Evolutionary conservation across 768 basidiomycete species (phyloP).

Genomic region (Boletus rufocinnamomeus): DNA sequence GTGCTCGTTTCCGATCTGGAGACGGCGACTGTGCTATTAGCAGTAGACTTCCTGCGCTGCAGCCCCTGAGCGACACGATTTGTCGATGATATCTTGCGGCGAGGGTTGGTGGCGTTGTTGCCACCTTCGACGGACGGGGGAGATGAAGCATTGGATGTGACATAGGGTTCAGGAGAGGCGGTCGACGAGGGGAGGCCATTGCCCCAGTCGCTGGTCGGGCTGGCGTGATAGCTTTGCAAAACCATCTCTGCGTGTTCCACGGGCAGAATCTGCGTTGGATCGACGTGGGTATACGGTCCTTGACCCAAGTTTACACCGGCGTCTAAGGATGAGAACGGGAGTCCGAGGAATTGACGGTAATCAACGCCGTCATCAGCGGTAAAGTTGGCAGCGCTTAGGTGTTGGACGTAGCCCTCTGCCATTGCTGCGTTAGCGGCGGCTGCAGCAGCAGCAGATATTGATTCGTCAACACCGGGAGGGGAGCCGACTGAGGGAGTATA

Average conservation of each 20-base stretch:
- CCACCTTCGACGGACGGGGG: conserved; percentile 66
- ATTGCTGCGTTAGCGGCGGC: conserved; percentile 69
- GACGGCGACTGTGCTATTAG: conserved; percentile 25
- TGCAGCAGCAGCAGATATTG: conserved; percentile 64
- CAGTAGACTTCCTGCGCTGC: conserved; percentile 52
- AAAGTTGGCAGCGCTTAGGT: conserved; percentile 51
- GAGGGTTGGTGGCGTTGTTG: conserved; percentile 31
- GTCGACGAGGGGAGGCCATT: conserved; percentile 69
- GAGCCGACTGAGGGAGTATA: conserved; percentile 41
- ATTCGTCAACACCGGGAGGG: conserved; percentile 41
- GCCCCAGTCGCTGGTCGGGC: conserved; percentile 83
- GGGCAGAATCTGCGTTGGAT: conserved; percentile 86
- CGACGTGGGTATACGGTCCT: conserved; percentile 75
- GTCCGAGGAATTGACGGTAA: conserved; percentile 62
- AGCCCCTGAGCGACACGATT: conserved; percentile 61
- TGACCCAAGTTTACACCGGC: conserved; percentile 41
- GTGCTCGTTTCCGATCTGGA: conserved; percentile 65
- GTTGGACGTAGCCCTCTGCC: conserved; percentile 71
- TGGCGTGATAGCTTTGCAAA: conserved; percentile 62
- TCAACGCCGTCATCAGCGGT: conserved; percentile 61
- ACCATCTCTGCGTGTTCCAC: conserved; percentile 43
- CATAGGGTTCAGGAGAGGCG: conserved; percentile 76
- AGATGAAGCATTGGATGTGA: conserved; percentile 68
- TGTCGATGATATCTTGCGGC: conserved; percentile 65
- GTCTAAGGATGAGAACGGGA: conserved; percentile 62